Percentiles rank a stretch among this genome's conserved stretches.
Conservation (phyloP, 176 grass and related monocot species). For the Otatea glauca region DNA sequence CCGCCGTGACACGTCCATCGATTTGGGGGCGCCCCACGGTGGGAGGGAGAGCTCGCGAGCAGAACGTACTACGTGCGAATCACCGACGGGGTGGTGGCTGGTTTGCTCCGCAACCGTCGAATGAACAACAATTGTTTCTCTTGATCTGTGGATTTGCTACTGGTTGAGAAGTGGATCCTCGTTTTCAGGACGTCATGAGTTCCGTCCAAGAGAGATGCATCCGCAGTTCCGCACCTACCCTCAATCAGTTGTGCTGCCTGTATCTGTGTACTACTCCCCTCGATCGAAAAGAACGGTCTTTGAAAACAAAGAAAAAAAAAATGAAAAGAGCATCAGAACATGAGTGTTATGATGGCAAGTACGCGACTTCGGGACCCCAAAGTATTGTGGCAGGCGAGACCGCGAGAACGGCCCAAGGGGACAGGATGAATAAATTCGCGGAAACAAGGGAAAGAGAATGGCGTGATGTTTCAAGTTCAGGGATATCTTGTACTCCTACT, state of each 20-base stretch:
- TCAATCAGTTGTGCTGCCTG: not conserved
- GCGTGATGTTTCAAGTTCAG: not conserved
- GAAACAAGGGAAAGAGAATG: not conserved
- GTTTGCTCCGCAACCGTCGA: not conserved
- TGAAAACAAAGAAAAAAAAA: too few relatives aligned
- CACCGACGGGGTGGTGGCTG: not conserved
- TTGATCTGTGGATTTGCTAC: not conserved
- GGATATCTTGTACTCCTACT: not conserved
- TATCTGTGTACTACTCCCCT: not conserved
- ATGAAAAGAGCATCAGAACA: not conserved
- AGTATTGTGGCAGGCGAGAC: not conserved
- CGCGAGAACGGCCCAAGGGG: not conserved
- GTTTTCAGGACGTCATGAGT: not conserved
- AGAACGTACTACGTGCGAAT: not conserved
- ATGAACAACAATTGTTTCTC: not conserved
- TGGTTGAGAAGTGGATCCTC: too few relatives aligned
- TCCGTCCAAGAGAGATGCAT: not conserved
- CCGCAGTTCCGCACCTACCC: not conserved
- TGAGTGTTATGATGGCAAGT: not conserved
- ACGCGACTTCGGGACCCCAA: constrained; percentile 20
- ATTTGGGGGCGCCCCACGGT: not conserved
- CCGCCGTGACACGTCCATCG: constrained; percentile 18
- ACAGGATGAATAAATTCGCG: constrained; percentile 40
- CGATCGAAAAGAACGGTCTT: not conserved
- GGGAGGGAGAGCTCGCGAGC: not conserved